Conservation (phyloP, 192 early-diverging fungal species). For the Chytriomyces confervae region DNA sequence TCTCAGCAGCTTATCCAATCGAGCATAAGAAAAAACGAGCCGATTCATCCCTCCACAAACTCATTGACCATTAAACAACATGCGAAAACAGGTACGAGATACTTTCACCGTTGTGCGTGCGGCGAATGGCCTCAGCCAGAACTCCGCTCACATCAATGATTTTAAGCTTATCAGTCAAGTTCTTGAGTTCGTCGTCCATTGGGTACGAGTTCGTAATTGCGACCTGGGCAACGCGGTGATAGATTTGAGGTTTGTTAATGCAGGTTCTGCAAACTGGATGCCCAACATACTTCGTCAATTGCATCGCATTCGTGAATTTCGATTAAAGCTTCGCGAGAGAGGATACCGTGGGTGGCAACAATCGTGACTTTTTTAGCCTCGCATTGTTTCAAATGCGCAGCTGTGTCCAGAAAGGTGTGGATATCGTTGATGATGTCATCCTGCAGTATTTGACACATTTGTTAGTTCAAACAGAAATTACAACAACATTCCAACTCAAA, state of each 20-base stretch:
- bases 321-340: slow-evolving; percentile 84
- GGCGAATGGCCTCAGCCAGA: slow-evolving; percentile 91
- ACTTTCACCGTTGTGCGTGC: slow-evolving; percentile 93
- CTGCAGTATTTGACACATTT: neutral
- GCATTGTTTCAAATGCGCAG: slow-evolving; percentile 85
- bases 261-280: slow-evolving; percentile 4
- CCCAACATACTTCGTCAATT: slow-evolving; percentile 69
- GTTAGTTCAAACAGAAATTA: neutral
- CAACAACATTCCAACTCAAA: neutral
- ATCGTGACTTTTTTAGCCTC: slow-evolving; percentile 86
- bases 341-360: slow-evolving; percentile 93
- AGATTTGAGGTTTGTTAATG: neutral
- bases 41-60: neutral
- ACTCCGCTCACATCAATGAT: slow-evolving; percentile 88
- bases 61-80: slow-evolving; percentile 21
- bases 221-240: slow-evolving; percentile 40
- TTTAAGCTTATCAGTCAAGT: slow-evolving; percentile 74
- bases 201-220: slow-evolving; percentile 95
- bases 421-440: slow-evolving; percentile 96
- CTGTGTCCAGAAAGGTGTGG: slow-evolving; percentile 89
- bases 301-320: slow-evolving; percentile 83
- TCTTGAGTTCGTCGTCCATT: slow-evolving; percentile 70
- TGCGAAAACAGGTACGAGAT: slow-evolving; percentile 85
- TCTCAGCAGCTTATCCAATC: neutral
- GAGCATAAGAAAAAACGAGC: neutral